Evolutionary conservation across 805 yeast species (phyloP).

Genomic region (Jamesozyma spencerorum): DNA sequence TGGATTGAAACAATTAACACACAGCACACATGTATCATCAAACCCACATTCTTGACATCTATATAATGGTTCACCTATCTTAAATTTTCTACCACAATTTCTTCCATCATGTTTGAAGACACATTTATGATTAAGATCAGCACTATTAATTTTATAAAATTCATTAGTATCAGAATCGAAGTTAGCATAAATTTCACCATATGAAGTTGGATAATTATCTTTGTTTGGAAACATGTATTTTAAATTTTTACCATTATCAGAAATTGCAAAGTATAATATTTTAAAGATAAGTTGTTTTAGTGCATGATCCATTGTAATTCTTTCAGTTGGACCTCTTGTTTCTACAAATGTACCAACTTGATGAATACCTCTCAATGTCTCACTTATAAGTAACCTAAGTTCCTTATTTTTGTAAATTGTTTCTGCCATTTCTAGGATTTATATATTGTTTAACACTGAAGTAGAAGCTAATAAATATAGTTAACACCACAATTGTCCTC

Average conservation of each 20-base stretch:
- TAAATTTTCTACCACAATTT: slow-evolving; percentile 59
- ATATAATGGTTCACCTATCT: slow-evolving; percentile 55
- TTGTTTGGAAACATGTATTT: slow-evolving; percentile 25
- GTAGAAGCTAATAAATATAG: no score
- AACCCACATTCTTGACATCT: slow-evolving; percentile 68
- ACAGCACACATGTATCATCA: slow-evolving; percentile 71
- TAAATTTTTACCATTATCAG: slow-evolving; percentile 34
- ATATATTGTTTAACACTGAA: no score
- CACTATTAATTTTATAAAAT: slow-evolving; percentile 6
- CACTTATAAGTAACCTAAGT: slow-evolving; percentile 1
- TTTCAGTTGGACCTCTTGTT: slow-evolving; percentile 22
- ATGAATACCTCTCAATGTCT: slow-evolving; percentile 16
- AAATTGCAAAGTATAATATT: slow-evolving; percentile 27
- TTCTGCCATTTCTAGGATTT: background rate
- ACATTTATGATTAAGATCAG: slow-evolving; percentile 9
- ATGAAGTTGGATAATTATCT: slow-evolving; percentile 11
- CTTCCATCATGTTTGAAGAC: slow-evolving; percentile 43
- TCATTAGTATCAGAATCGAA: slow-evolving; percentile 1
- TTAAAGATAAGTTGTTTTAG: slow-evolving; percentile 20
- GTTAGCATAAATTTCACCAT: slow-evolving; percentile 11
- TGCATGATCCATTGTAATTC: slow-evolving; percentile 22
- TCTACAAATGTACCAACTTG: slow-evolving; percentile 12
- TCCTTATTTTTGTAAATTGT: background rate
- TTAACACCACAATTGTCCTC: no score
- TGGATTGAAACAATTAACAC: slow-evolving; percentile 62